Base-by-base conservation (phyloP, 164 flowering plant species). In the Vitis riparia region DNA sequence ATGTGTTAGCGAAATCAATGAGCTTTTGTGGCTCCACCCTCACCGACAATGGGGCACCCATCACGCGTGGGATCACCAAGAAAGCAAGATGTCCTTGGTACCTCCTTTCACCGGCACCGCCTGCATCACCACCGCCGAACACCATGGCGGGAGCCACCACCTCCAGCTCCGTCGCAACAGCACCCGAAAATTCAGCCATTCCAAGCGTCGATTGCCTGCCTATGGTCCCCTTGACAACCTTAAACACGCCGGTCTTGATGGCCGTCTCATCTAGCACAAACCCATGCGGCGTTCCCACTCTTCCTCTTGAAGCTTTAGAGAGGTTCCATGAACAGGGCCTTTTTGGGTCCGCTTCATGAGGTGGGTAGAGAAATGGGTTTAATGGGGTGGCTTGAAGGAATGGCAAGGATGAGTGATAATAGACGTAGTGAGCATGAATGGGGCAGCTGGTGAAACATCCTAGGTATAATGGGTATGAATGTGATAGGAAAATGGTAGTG, bases 211-310 rank as follows among this genome's bases (percentile, higher is more conserved):
- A 76, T 49, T 87, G 88, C 90, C 87, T 82, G 60, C 87, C 93
- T 13, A 87, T 69, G 52, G 94, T 89, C 75, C 87, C 94, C 79
- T 88, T 88, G 64, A 87, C 94, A 55, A 89, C 94, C 79, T 82
- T 78, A 55, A 88, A 84, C 52, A 57, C 48, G 11, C 84, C 90
- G 44, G 73, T 77, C 74, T 83, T 84, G 65, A 89, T 85, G 53
- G 90, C 89, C 8, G 94, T 88, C 77, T 80, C 88, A 1, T 88
- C 94, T 10, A 91, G 94, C 13, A 88, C 90, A 64, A 86, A 89
- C 88, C 94, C 94, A 89, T 89, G 52, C 94, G 86, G 11, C 94
- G 80, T 77, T 89, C 94, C 10, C 94, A 81, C 80, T 89, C 93
- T 51, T 89, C 93, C 56, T 89, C 93, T 58, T 89, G 93, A 12